Conservation (phyloP, 192 early-diverging fungal species). For the Helicostylum pulchrum region DNA sequence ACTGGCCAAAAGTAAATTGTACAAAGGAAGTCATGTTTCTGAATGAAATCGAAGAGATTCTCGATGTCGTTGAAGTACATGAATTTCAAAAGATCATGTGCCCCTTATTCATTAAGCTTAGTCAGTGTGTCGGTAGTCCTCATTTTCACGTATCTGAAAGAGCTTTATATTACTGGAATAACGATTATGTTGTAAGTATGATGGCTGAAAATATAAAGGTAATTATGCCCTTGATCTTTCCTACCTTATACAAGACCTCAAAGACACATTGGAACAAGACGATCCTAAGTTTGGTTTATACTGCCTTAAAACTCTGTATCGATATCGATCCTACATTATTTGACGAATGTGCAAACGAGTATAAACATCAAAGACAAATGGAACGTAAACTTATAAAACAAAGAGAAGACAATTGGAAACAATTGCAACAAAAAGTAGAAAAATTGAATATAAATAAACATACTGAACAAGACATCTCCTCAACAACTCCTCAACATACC, state of each 20-base stretch:
- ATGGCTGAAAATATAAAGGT: constrained; percentile 81
- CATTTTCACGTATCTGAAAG: constrained; percentile 92
- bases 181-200: constrained; percentile 84
- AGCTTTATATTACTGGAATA: constrained; percentile 90
- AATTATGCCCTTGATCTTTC: constrained; percentile 85
- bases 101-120: constrained; percentile 80
- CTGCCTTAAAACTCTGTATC: constrained; percentile 88
- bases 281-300: constrained; percentile 87
- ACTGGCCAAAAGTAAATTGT: constrained; percentile 92
- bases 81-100: constrained; percentile 80
- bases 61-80: constrained; percentile 80
- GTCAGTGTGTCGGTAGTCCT: constrained; percentile 77
- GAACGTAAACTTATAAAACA: constrained; percentile 83
- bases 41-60: constrained; percentile 86
- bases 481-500: no score
- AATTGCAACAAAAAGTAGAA: constrained; percentile 55
- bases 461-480: no score
- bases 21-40: constrained; percentile 95
- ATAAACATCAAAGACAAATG: constrained; percentile 71
- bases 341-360: constrained; percentile 84
- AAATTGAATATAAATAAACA: constrained; percentile 4
- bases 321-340: constrained; percentile 84
- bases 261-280: constrained; percentile 91
- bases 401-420: constrained; percentile 76
- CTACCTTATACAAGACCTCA: constrained; percentile 80